Evolutionary conservation across 2,329 filamentous ascomycete genomes (phyloP).

Genomic region (Fusarium sp.): DNA sequence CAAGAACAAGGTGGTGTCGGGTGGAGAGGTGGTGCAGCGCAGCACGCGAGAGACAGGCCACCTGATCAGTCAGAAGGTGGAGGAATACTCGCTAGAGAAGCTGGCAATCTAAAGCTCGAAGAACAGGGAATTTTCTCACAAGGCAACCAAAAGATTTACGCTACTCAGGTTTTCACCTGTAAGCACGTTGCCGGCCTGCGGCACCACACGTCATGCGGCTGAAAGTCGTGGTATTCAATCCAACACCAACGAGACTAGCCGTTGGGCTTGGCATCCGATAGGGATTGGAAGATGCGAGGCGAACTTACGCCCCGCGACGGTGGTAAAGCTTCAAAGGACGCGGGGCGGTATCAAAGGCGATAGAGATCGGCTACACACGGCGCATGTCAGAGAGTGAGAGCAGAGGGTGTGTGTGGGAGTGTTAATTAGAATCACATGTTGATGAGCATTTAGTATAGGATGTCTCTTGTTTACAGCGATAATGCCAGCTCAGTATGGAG

Average conservation of each 20-base stretch:
- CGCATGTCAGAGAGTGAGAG: constrained; percentile 19
- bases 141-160: constrained; percentile 24
- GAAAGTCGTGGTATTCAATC: constrained; percentile 17
- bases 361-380: constrained; percentile 41
- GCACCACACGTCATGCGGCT: constrained; percentile 39
- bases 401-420: constrained; percentile 21
- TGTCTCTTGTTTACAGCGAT: constrained; percentile 25
- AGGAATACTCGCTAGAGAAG: constrained; percentile 84
- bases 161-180: constrained; percentile 17
- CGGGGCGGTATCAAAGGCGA: constrained; percentile 23
- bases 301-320: constrained; percentile 29
- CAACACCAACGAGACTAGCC: constrained; percentile 16
- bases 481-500: constrained; percentile 19
- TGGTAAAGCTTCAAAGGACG: constrained; percentile 24
- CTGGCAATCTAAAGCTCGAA: constrained; percentile 67
- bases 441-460: constrained; percentile 17
- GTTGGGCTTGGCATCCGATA: constrained; percentile 11
- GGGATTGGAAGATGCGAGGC: constrained; percentile 34
- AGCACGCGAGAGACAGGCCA: constrained; percentile 79
- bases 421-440: constrained; percentile 37
- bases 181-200: constrained; percentile 23
- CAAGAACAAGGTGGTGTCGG: constrained; percentile 69
- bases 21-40: constrained; percentile 76
- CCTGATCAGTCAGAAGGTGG: constrained; percentile 81
- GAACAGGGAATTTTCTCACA: constrained; percentile 15